Evolutionary conservation across 805 yeast genomes (phyloP), one percentile per base, ranked within the genome.

Genomic region (Kodamaea nitidulidarum): DNA sequence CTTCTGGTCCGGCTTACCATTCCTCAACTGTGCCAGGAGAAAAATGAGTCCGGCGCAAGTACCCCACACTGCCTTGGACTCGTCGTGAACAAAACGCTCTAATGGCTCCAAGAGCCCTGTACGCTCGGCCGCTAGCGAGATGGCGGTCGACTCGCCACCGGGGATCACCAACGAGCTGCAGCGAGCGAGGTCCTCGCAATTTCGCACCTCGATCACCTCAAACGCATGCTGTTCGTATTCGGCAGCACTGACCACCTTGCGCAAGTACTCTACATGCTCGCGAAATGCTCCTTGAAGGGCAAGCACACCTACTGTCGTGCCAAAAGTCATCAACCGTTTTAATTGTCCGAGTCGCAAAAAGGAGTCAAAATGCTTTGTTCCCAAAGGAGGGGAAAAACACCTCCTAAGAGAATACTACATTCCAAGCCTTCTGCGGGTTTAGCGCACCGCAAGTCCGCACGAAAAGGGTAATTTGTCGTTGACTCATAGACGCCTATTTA

Each of bases 1-100:
- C 41, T 73, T 62, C 46, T 84, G 83, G 15, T 74, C 71, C 1
- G 65, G 68, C 35, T 70, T 70, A 15, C 78, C 81, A 50, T 76
- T 72, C 11, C 69, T 61, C 26, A 81, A 64, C 34, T 70, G 66
- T 40, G 71, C 65, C 6, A 88, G 73, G 16, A 85, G 63, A 46
- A 84, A 70, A 37, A 85, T 84, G 48, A 85, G 63, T 2, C 95
- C 95, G 2, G 95, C 95, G 59, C 95, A 85, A 1, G 95, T 85
- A 0, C 95, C 95, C 95, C 95, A 85, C 9, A 78, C 73, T 1
- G 85, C 80, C 44, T 73, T 75, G 9, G 43, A 35, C 15, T 63
- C 61, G 6, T 71, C 61, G 35, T 71, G 66, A 16, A 80, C 76
- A 55, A 74, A 78, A 9, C 63, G 54, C 29, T 68, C 58, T 39